Base-by-base conservation (phyloP, 495 filamentous ascomycete genomes). In the Talaromyces adpressus region DNA sequence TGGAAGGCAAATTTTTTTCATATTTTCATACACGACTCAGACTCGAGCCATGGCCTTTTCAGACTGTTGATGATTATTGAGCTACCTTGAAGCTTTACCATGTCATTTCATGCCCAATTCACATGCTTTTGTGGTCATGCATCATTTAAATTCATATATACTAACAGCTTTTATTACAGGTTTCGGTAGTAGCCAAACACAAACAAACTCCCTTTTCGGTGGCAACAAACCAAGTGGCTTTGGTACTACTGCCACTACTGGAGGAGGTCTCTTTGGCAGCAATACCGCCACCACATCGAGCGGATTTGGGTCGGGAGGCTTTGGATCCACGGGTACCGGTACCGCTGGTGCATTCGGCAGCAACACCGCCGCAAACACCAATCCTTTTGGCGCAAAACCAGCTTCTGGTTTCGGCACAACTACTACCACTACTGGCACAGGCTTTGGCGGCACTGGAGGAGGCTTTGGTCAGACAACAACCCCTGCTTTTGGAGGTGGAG, bases 291-390 rank as follows among this genome's bases (percentile, higher is more conserved):
- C 70, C 61, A 65, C 73, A 49, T 75, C 78, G 59, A 77, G 78
- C 71, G 82, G 81, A 69, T 74, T 77, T 70, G 67, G 75, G 32
- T 32, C 56, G 9, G 52, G 52, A 29, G 52, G 81, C 69, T 74
- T 77, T 70, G 67, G 75, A 32, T 32, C 56, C 23, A 22, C 56
- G 14, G 61, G 29, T 73, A 74, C 71, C 57, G 72, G 71, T 62
- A 77, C 79, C 41, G 74, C 81, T 36, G 79, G 82, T 57, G 80
- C 83, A n/a, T 79, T 84, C 53, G 81, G 79, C 62, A 78, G 77
- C 29, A 87, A 87, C 69, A 85, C 84, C 18, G 72, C 66, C 59
- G 72, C 71, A 39, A 74, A 70, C 57, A 74, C 63, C 36, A 67
- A 66, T 27, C 69, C 62, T 16, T 72, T 72, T 34, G 82, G 83